Percentiles rank a stretch among this genome's conserved stretches.
These are phyloP conservation scores for Geranium brycei DNA, from an alignment of 345 rosid species.

Conservation along the genomic window DNA sequence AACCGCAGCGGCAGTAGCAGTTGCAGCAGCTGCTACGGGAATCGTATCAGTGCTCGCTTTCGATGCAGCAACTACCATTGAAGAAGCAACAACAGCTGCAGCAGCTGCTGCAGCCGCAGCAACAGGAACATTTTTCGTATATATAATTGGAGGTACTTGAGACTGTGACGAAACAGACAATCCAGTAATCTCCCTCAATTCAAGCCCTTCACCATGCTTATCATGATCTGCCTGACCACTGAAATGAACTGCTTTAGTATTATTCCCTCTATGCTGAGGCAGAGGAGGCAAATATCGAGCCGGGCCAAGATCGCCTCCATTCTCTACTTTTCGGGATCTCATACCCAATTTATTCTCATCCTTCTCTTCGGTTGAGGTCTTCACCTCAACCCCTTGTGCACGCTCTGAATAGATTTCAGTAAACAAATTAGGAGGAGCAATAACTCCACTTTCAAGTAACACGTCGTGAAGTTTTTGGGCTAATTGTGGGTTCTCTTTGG, in stretches of 20 bases:
- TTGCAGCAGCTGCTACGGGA: conserved; percentile 90
- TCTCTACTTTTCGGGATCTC: background rate
- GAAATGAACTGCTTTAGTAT: no score
- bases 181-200: conserved; percentile 19
- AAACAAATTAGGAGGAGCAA: conserved; percentile 78
- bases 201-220: conserved; percentile 32
- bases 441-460: conserved; percentile 83
- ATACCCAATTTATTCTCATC: conserved; percentile 23
- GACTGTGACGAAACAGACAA: conserved; percentile 22
- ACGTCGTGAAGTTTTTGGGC: conserved; percentile 91
- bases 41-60: conserved; percentile 55
- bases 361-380: conserved; percentile 14
- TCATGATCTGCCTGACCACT: conserved; percentile 13
- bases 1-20: conserved; percentile 88
- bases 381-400: conserved; percentile 27
- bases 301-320: conserved; percentile 22
- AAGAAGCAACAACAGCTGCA: conserved; percentile 91
- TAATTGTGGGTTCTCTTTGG: conserved; percentile 85
- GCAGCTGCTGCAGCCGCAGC: conserved; percentile 81
- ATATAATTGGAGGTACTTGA: conserved; percentile 31
- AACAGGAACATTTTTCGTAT: conserved; percentile 60
- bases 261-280: conserved; percentile 28
- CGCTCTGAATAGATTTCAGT: conserved; percentile 49
- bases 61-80: conserved; percentile 85
- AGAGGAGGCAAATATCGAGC: conserved; percentile 53